Evolutionary conservation across 2,329 filamentous ascomycete species (phyloP).

Genomic region (Polychaeton citri): DNA sequence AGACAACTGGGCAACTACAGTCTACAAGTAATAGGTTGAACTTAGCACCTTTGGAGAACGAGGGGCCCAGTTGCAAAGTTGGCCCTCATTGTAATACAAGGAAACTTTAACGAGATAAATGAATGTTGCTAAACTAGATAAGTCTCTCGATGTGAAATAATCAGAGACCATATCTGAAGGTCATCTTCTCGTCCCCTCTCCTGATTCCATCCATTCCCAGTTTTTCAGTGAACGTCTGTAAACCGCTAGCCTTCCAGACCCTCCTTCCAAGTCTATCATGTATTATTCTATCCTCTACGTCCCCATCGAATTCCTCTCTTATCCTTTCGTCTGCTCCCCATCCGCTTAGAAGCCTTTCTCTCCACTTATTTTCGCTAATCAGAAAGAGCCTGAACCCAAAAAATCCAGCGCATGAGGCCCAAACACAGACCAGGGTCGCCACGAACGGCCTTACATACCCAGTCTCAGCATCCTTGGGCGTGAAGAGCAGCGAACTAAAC

Average conservation of each 20-base stretch:
- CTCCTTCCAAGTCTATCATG: constrained; percentile 5
- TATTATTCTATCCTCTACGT: constrained; percentile 11
- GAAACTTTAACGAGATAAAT: too few species aligned
- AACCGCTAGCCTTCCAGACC: constrained; percentile 2
- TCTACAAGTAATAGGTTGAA: too few species aligned
- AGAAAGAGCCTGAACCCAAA: constrained; percentile 25
- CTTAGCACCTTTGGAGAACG: too few species aligned
- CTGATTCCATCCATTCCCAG: constrained; percentile 22
- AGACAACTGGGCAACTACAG: too few species aligned
- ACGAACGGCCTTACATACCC: constrained; percentile 32
- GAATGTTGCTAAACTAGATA: too few species aligned
- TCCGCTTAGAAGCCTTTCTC: constrained; percentile 15
- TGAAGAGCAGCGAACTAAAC: constrained; percentile 30
- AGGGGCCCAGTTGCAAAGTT: too few species aligned
- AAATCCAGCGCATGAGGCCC: constrained; percentile 27
- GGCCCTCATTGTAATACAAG: too few species aligned
- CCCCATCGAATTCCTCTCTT: constrained; percentile 21
- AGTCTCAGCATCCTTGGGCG: constrained; percentile 24
- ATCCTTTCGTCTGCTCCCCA: constrained; percentile 26
- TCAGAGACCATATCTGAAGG: constrained; percentile 30
- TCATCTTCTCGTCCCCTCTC: constrained; percentile 33
- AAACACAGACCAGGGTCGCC: constrained; percentile 27
- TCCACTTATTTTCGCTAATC: constrained; percentile 24
- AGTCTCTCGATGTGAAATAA: too few species aligned
- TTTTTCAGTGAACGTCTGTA: constrained; percentile 15